phyloP scores from a whole-genome alignment of 192 early-diverging fungal species.

The Allomyces macrogynus region DNA sequence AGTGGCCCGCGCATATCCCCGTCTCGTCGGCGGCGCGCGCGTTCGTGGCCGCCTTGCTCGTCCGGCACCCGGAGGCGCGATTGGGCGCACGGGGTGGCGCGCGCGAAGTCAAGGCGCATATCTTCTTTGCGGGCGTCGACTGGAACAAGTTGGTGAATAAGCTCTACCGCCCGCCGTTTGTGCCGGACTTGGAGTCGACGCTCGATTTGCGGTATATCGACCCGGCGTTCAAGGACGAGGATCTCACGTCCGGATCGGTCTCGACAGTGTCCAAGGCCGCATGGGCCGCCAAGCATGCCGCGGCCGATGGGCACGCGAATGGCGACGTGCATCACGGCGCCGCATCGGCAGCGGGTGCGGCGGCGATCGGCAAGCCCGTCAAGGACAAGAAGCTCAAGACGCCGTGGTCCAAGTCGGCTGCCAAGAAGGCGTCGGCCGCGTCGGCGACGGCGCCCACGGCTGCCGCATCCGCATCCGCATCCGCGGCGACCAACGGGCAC shows the following conservation, averaged over 20 bases:
- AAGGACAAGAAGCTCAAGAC: background rate
- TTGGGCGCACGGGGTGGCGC: slow-evolving; percentile 36
- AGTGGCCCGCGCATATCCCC: slow-evolving; percentile 13
- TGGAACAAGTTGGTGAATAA: slow-evolving; percentile 41
- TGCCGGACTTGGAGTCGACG: slow-evolving; percentile 34
- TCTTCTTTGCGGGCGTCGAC: slow-evolving; percentile 39
- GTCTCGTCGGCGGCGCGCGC: slow-evolving; percentile 11
- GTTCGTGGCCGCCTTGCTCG: slow-evolving; percentile 29
- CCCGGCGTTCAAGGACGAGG: slow-evolving; percentile 23
- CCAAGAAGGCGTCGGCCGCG: background rate
- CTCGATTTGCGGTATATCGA: slow-evolving; percentile 26
- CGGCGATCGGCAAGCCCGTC: background rate
- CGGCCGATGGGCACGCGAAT: too few species aligned
- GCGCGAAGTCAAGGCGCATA: slow-evolving; percentile 35
- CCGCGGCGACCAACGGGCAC: too few species aligned
- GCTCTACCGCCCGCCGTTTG: slow-evolving; percentile 43
- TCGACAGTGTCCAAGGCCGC: background rate
- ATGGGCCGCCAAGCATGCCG: background rate
- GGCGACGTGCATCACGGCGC: too few species aligned
- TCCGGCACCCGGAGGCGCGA: slow-evolving; percentile 36
- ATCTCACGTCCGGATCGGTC: background rate
- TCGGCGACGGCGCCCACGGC: background rate
- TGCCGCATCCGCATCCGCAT: background rate
- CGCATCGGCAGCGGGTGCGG: background rate
- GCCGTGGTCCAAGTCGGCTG: background rate